Evolutionary conservation across 1,284 basidiomycete genomes (phyloP), one percentile per base, ranked within the genome.

Genomic region (Ustilago lituana): DNA sequence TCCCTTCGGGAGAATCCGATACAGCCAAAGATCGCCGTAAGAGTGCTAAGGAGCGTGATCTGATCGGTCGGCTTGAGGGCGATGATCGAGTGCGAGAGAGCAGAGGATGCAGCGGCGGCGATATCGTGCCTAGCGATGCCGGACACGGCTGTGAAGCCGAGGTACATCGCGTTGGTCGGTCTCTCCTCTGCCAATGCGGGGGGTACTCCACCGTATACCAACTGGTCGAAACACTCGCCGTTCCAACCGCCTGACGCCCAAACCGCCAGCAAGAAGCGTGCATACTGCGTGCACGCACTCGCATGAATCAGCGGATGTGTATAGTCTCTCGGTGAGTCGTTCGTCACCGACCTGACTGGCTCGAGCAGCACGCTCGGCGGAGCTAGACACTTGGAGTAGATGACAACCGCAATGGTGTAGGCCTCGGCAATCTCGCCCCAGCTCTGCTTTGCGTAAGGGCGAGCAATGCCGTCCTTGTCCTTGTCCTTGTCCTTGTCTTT

Each of bases 241-340:
- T 79, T 81, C 77, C 78, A 82, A 0, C 80, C 80, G 15, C 68
- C 72, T 2, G 67, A 76, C 2, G 79, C 74, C 74, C 77, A 82
- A 12, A 82, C 61, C 1, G 80, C 77, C 11, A 81, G 61, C 33
- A 82, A 64, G 50, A 82, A 75, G 37, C 79, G 64, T 7, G 79
- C 65, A 32, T 79, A 79, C 41, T 76, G 60, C 20, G 80, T 59
- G 44, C 78, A 79, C 1, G 78, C 79, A 7, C 46, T 58, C 7
- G 76, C 77, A 31, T 82, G 76, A 33, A 82, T 74, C 22, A 76
- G 45, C 17, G 80, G 80, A 51, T 80, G 80, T 19, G 80, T 82
- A 32, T 74, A 80, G 61, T 82, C 80, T 31, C 77, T 54, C 3
- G 77, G 77, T 44, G 77, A 74, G 36, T 81, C 79, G 66, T 64